A percentile compares a stretch with the other conserved stretches of the same genome.
phyloP scores from a whole-genome alignment of 805 yeast genomes.

The Kazachstania martiniae region DNA sequence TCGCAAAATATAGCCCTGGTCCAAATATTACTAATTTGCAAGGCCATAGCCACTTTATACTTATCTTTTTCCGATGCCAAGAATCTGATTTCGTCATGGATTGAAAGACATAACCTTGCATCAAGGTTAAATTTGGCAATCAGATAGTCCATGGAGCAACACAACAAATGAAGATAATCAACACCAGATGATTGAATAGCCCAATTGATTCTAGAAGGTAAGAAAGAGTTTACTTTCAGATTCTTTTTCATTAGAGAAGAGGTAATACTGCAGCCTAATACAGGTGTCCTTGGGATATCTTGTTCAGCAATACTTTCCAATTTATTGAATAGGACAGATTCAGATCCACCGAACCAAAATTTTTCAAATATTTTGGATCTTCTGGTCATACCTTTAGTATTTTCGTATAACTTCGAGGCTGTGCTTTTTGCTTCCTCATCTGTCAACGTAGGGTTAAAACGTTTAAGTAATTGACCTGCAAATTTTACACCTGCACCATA shows the following conservation, averaged over 20 bases:
- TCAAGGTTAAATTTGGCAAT: slow-evolving; percentile 50
- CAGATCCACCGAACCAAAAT: slow-evolving; percentile 84
- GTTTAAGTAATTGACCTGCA: slow-evolving; percentile 74
- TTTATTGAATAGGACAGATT: slow-evolving; percentile 81
- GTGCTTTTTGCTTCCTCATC: slow-evolving; percentile 55
- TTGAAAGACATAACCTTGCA: slow-evolving; percentile 76
- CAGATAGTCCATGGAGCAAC: slow-evolving; percentile 81
- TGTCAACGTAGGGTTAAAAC: slow-evolving; percentile 61
- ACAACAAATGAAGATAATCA: slow-evolving; percentile 78
- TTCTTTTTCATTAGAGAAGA: slow-evolving; percentile 62
- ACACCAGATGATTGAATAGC: slow-evolving; percentile 97
- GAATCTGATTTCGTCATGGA: slow-evolving; percentile 90
- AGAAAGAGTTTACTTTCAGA: slow-evolving; percentile 51
- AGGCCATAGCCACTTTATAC: slow-evolving; percentile 66
- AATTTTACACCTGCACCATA: slow-evolving; percentile 95
- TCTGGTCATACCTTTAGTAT: slow-evolving; percentile 66
- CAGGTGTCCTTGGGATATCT: slow-evolving; percentile 77
- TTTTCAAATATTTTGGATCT: slow-evolving; percentile 25
- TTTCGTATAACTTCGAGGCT: slow-evolving; percentile 59
- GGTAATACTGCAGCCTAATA: slow-evolving; percentile 87
- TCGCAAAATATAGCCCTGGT: slow-evolving; percentile 92
- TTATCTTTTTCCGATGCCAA: slow-evolving; percentile 63
- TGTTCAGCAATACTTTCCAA: slow-evolving; percentile 80
- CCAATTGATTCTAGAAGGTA: slow-evolving; percentile 94
- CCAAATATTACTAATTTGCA: slow-evolving; percentile 90